Base-by-base conservation (phyloP, 1,139 yeast species). In the Yamadazyma siamensis region DNA sequence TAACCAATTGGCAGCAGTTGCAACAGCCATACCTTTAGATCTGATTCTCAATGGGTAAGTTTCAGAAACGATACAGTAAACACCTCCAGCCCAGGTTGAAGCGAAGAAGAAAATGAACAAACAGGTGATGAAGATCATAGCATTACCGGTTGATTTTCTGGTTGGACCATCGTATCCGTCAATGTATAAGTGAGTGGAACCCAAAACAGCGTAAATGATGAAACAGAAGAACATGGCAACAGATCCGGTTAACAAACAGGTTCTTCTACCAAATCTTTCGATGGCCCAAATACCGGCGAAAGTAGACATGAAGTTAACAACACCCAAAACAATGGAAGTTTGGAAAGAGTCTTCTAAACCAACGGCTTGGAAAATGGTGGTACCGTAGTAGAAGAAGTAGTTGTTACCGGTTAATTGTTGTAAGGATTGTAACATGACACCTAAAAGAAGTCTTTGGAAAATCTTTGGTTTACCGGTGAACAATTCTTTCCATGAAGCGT, bases 21-120 rank as follows among this genome's bases (percentile, higher is more conserved):
- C 56, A 28, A 57, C 46, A 25, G 65, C 59, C 28, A 56, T 53
- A 46, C 60, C 60, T 41, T 50, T 49, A 27, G 59, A 50, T 38
- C 58, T 51, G 25, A 53, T 46, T 35, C 41, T 47, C 31, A 44
- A 54, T 38, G 52, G 56, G 45, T 46, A 41, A 21, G 44, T 38
- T 38, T 50, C 56, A 40, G 46, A 32, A 43, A 80, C 75, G 46
- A 83, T 78, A 34, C 82, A 82, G 75, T 78, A 87, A 26, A 80
- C 80, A 51, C 80, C 76, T 49, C 94, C 91, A 40, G 89, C 95
- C 94, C 95, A 85, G 6, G 94, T 79, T 23, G 83, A 72, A 21
- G 95, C 91, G 54, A 85, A 86, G 66, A 76, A 80, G 73, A 82
- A 81, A 41, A 87, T 83, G 64, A 77, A 87, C 39, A 83, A 54